Conservation (phyloP, 2,329 filamentous ascomycete genomes). For the Acrodontium crateriforme region DNA sequence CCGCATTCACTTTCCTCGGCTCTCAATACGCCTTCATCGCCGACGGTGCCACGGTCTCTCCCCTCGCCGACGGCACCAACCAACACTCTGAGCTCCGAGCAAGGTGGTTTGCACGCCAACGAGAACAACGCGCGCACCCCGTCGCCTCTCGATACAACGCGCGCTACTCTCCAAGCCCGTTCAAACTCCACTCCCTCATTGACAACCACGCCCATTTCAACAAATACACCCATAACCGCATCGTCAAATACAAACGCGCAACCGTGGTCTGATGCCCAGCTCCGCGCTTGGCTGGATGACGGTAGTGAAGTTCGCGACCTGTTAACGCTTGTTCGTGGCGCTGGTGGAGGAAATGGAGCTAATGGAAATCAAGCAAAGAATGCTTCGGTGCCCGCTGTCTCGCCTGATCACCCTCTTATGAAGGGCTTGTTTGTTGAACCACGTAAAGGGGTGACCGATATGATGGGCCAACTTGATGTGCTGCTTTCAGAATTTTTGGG, state of each 20-base stretch:
- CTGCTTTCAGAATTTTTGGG: constrained; percentile 16
- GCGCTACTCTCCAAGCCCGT: too few species aligned
- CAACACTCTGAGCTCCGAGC: constrained; percentile 11
- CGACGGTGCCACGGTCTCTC: constrained; percentile 15
- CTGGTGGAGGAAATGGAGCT: too few species aligned
- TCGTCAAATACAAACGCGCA: constrained; percentile 34
- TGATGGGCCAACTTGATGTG: constrained; percentile 72
- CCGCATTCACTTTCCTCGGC: too few species aligned
- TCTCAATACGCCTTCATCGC: too few species aligned
- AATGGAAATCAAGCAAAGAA: too few species aligned
- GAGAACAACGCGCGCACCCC: too few species aligned
- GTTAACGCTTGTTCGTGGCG: constrained; percentile 81
- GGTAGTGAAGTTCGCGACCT: constrained; percentile 73
- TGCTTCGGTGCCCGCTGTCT: constrained; percentile 63
- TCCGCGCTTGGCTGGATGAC: constrained; percentile 74
- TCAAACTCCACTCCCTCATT: too few species aligned
- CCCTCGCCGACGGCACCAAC: constrained; percentile 9
- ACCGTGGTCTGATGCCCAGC: constrained; percentile 73
- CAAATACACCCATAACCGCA: too few species aligned
- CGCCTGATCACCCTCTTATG: constrained; percentile 74
- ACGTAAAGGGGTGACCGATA: constrained; percentile 70
- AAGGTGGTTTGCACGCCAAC: too few species aligned
- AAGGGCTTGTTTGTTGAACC: constrained; percentile 73
- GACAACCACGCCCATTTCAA: constrained; percentile 24
- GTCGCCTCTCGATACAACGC: too few species aligned